phyloP scores from a whole-genome alignment of 179 eudicot genomes.

The Beta corolliflora region DNA sequence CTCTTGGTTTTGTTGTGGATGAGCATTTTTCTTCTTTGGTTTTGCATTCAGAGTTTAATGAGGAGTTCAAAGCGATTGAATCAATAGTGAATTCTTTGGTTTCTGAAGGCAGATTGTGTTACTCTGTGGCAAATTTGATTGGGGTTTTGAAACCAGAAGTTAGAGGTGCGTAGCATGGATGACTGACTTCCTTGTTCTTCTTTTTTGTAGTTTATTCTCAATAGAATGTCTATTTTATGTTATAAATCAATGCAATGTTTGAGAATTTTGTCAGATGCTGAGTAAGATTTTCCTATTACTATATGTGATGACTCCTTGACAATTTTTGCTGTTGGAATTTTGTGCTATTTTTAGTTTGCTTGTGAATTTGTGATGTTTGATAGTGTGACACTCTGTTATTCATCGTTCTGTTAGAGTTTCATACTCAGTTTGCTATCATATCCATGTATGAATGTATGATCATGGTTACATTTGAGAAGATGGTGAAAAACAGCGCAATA shows the following conservation, averaged over 20 bases:
- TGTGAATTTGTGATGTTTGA: not conserved
- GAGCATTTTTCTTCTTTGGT: constrained; percentile 84
- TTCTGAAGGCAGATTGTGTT: constrained; percentile 59
- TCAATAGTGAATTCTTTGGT: constrained; percentile 55
- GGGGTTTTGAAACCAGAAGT: constrained; percentile 45
- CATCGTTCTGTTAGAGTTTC: not conserved
- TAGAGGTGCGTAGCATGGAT: constrained; percentile 31
- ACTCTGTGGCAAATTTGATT: constrained; percentile 51
- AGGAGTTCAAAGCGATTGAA: constrained; percentile 58
- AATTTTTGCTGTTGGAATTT: not conserved
- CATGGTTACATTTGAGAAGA: not conserved
- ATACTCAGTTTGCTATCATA: not conserved
- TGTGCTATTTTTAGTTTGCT: not conserved
- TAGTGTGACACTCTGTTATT: not conserved
- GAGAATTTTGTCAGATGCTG: not conserved
- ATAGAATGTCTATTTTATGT: constrained; percentile 21
- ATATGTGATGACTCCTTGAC: not conserved
- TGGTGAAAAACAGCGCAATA: not conserved
- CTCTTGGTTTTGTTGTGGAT: constrained; percentile 68
- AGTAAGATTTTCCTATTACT: not conserved
- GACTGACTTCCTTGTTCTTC: not conserved
- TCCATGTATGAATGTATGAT: too few species aligned
- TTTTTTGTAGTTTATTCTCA: not conserved
- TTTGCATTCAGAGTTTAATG: constrained; percentile 70
- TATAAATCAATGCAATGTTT: constrained; percentile 12